Conservation (phyloP, 495 filamentous ascomycete genomes). For the Talaromyces liani region DNA sequence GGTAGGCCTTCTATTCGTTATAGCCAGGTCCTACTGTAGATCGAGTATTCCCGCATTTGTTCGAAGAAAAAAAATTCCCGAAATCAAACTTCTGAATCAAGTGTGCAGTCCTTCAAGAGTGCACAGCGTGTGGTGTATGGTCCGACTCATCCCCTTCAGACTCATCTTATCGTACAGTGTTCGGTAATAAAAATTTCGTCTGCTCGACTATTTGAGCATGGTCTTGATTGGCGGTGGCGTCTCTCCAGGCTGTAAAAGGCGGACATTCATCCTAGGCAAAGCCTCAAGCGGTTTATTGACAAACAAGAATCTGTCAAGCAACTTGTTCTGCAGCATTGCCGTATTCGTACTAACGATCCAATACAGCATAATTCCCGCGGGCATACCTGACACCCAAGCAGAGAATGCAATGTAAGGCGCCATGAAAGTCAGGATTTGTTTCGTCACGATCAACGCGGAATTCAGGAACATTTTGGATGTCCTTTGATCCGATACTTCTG, state of each 20-base stretch:
- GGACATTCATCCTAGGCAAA: conserved; percentile 16
- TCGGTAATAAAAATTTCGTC: background rate
- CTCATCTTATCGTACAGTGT: background rate
- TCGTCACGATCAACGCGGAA: conserved; percentile 7
- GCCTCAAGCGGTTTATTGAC: conserved; percentile 15
- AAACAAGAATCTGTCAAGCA: conserved; percentile 32
- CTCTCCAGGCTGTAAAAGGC: conserved; percentile 8
- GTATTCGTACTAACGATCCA: conserved; percentile 54
- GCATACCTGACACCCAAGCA: conserved; percentile 36
- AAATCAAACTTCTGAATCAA: background rate
- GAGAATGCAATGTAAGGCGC: conserved; percentile 26
- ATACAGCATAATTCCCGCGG: conserved; percentile 61
- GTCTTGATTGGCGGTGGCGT: conserved; percentile 3
- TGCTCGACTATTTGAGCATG: background rate
- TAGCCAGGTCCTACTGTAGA: too few relatives aligned
- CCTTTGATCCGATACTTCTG: conserved; percentile 17
- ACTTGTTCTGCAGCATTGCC: conserved; percentile 30
- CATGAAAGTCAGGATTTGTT: conserved; percentile 21
- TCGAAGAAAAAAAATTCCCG: background rate
- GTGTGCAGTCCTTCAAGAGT: background rate
- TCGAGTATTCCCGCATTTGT: background rate
- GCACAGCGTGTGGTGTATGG: background rate
- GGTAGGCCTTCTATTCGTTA: too few relatives aligned
- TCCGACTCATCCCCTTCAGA: background rate
- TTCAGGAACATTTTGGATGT: too few relatives aligned